Base-by-base conservation (phyloP, 2,329 filamentous ascomycete genomes). In the Beauveria medogensis region DNA sequence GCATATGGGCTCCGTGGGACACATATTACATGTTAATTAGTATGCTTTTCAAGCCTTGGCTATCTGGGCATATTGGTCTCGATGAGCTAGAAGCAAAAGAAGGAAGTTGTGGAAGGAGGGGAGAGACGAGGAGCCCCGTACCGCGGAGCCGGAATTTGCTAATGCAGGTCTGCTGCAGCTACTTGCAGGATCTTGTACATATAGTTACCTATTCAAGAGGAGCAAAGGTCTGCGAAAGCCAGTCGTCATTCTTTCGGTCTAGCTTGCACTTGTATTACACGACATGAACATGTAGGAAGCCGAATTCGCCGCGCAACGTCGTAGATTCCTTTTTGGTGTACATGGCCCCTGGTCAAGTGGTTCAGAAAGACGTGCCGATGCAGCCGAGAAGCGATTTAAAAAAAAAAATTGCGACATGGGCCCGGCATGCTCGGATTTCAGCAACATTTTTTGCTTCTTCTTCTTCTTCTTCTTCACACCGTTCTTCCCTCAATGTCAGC, bases 61-160 rank as follows among this genome's bases (percentile, higher is more conserved):
- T 28, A 28, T 40, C 43, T 28, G n/a, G 44, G 55, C 44, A 57
- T 41, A 37, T 37, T 37, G 44, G 44, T 18, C 41, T 20, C 41
- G 24, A 18, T 3, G 47, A 18, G 7, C 6, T 41, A 6, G 41
- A 56, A 46, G 40, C 26, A 41, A 40, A 22, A 41, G 55, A 58
- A 26, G 43, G 30, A 58, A 26, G 43, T 10, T 9, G 28, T 46
- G 40, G 53, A 30, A 46, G 18, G n/a, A 41, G 30, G 20, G 12
- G 8, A 46, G 53, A 34, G 5, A 26, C 20, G 14, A 14, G 3
- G 5, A 14, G 28, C 43, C 54, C 54, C 55, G 55, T 57, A n/a
- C 55, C 55, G 55, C 55, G 55, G 44, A 50, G 12, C 46, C 34
- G 55, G 55, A 12, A 18, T 30, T 37, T 58, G 55, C 44, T 50